Evolutionary conservation across 192 early-diverging fungal species (phyloP), one percentile per base, ranked within the genome.

Genomic region (Backusella macrospora): DNA sequence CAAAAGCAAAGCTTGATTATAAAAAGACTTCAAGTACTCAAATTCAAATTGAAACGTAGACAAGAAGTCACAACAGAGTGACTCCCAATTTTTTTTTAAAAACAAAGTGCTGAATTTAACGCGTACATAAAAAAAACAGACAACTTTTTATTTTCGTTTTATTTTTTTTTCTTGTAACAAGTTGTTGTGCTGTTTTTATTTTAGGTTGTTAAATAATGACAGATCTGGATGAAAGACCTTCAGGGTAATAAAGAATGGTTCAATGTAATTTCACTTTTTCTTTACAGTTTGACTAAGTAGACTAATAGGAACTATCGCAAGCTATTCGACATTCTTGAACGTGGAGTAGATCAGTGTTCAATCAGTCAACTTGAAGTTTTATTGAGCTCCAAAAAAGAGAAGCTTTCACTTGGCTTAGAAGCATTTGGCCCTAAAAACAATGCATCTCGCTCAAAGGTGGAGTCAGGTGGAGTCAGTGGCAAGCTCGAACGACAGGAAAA

Each of bases 381-480:
- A 13, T 63, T 85, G n/a, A 81, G 78, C 46, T 71, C 75, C 7
- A 77, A 52, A 47, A 68, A 66, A 39, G 49, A 68, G 10, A 69
- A 79, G 4, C 65, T 82, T 5, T 42, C 71, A 47, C 75, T 77
- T 26, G 84, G 84, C 10, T 45, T 85, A 15, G 77, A 79, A n/a
- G 72, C 77, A 0, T 85, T 85, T 38, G 78, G 65, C 21, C 42
- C 68, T 52, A 73, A 81, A 29, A 79, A 80, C 4, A 47, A 73
- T 40, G 47, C 72, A 34, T 65, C 79, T 26, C 81, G 84, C 26
- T 43, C 65, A 37, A 75, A 76, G 37, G 63, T 85, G 65, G 72
- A 71, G 1, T 64, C 77, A 14, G 79, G 74, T 42, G 66, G 74
- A 59, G n/a, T 78, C 38, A 55, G 47, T 34, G 81, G 79, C 42